Base-by-base conservation (phyloP, 371 early-diverging fungal genomes). In the Zopfochytrium polystomum region DNA sequence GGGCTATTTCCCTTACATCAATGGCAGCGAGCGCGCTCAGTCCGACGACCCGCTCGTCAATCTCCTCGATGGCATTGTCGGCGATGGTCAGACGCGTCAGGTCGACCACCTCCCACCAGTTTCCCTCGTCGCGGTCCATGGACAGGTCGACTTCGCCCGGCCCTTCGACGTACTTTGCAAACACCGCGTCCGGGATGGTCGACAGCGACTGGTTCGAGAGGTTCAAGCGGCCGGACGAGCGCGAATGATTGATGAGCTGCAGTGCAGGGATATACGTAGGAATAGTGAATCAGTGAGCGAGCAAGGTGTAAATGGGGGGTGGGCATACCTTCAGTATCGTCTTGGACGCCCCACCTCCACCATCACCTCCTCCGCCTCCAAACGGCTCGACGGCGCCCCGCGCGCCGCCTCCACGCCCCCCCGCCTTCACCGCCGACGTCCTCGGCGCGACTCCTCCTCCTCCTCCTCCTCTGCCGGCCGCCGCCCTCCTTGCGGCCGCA, bases 151-250 rank as follows among this genome's bases (percentile, higher is more conserved):
- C 78, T 56, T 86, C 86, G 15, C 83, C 76, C 1, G 79, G 80
- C 30, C 80, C 68, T 11, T 69, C 79, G 58, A 84, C 85, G 52
- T 85, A 83, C 83, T 83, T 81, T 20, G 75, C 76, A 74, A 81
- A 84, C 3, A 90, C 76, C 43, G 79, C 80, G 22, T 79, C 71
- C 0, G 93, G 91, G 22, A 93, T 67, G 7, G 64, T 73, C 0
- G 73, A 72, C 50, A 93, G 71, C 25, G 71, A 67, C 56, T 87
- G 80, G 65, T 79, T 81, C 22, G 88, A 83, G 18, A 93, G 71
- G 62, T 89, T 87, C 33, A 93, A 74, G 52, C 78, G 82, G 18
- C 91, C 90, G 27, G 56, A 38, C 6, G 62, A 32, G 1, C 73
- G 56, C 25, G 60, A 27, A 31, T 58, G 58, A 11, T 23, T 29